A percentile compares a stretch with the other conserved stretches of the same genome.
Conservation (phyloP, 2,329 filamentous ascomycete genomes). For the Botrytis sinoallii region DNA sequence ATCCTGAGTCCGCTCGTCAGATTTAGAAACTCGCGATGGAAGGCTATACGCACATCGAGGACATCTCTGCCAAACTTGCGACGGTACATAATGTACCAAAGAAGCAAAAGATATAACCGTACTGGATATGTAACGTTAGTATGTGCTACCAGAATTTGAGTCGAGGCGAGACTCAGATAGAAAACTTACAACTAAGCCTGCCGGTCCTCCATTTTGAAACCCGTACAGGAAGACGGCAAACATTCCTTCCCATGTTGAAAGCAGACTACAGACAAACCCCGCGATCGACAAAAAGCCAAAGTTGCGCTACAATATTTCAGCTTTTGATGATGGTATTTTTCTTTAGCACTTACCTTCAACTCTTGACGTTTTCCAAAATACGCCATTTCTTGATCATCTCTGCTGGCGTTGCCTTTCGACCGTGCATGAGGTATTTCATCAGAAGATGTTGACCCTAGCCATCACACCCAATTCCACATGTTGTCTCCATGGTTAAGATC, state of each 20-base stretch:
- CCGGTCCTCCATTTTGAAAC: constrained; percentile 30
- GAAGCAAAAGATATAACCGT: constrained; percentile 12
- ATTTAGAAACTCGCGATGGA: not conserved
- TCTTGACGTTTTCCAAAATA: constrained; percentile 32
- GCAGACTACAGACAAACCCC: constrained; percentile 43
- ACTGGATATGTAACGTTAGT: not conserved
- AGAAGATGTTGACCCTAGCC: constrained; percentile 17
- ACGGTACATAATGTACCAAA: constrained; percentile 30
- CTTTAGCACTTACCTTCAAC: constrained; percentile 25
- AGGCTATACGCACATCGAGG: constrained; percentile 29
- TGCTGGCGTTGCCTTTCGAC: constrained; percentile 24
- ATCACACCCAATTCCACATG: constrained; percentile 14
- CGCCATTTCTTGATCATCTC: constrained; percentile 32
- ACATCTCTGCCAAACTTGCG: constrained; percentile 29
- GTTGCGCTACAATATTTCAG: constrained; percentile 34
- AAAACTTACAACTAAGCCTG: constrained; percentile 37
- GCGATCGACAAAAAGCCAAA: constrained; percentile 43
- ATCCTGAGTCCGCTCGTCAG: constrained; percentile 37
- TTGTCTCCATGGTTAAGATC: constrained; percentile 25
- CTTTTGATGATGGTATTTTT: not conserved
- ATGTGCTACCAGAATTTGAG: not conserved
- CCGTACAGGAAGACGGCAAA: constrained; percentile 25
- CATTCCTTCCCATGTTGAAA: constrained; percentile 44
- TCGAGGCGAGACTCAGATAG: not conserved
- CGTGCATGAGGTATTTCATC: not conserved